Evolutionary conservation across 495 filamentous ascomycete species (phyloP), one percentile per base, ranked within the genome.

Genomic region (Lepraria neglecta): DNA sequence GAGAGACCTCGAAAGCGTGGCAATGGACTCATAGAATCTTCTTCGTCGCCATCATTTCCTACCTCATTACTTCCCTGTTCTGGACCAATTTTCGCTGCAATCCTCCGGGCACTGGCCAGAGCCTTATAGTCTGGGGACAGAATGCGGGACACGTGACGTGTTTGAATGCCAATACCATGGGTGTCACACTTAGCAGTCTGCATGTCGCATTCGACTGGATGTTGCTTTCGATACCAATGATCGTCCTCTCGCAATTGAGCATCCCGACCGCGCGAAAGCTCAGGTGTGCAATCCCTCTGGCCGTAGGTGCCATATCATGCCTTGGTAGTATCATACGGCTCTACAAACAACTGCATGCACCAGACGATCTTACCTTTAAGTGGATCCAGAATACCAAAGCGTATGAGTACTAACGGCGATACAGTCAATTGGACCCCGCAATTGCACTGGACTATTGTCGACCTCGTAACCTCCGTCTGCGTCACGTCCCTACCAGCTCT

Each of bases 361-460:
- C 56, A 19, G 24, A 35, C 14, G 9, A 44, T 47, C 3, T 57
- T 4, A 43, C 31, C 19, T 58, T 28, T 46, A 21, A 11, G 43
- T 58, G 3, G 3, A 9, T 30, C 28, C 28, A 19, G n/a, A 35
- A 0, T n/a, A 21, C 30, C 3, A 10, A 12, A 2, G 17, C 10
- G 30, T 17, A 53, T 50, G 0, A 19, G 3, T 38, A 19, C 51
- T 53, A 31, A 53, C 19, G 11, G 19, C 9, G 15, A 4, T 53
- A 31, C 30, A 33, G 51, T 53, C 51, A 33, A 53, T 33, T 53
- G 28, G 51, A 35, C 30, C 3, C 19, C 43, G 1, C 56, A 48
- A 38, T 17, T 59, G 30, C 27, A 46, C 28, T 48, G 56, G 56
- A 48, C 43, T 2, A 59, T 59, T 48, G 56, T 59, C 17, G 56